Percentiles rank a stretch among this genome's conserved stretches.
Conservation (phyloP, 2,329 filamentous ascomycete genomes). For the Penicillium janthinellum region DNA sequence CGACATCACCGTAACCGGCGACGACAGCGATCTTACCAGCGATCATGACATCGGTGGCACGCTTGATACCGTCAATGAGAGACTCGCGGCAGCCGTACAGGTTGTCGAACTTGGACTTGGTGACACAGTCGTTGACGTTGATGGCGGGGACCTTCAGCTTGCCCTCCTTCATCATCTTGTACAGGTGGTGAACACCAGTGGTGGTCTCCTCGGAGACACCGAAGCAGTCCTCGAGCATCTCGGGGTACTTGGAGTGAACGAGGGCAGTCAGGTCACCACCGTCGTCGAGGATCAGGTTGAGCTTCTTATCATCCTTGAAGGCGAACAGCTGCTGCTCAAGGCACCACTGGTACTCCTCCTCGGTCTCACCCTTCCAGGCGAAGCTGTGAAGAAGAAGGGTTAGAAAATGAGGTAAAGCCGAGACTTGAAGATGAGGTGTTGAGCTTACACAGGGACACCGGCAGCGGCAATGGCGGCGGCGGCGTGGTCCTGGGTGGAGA, state of each 20-base stretch:
- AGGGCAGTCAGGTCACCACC: conserved; percentile 96
- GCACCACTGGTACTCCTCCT: conserved; percentile 99
- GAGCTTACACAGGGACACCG: conserved; percentile 75
- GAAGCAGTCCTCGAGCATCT: conserved; percentile 97
- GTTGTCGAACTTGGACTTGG: conserved; percentile 99
- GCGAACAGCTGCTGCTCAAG: conserved; percentile 93
- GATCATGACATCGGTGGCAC: conserved; percentile 99
- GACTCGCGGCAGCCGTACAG: conserved; percentile 99
- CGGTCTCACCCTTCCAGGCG: conserved; percentile 88
- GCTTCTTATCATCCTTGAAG: conserved; percentile 94
- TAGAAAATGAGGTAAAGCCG: not conserved
- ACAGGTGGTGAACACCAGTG: conserved; percentile 98
- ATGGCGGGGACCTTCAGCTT: conserved; percentile 90
- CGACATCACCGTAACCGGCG: conserved; percentile 97
- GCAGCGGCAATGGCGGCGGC: conserved; percentile 93
- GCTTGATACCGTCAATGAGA: conserved; percentile 99
- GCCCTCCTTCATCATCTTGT: conserved; percentile 93
- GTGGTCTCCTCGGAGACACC: conserved; percentile 99
- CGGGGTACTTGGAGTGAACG: conserved; percentile 97
- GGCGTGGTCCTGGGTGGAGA: conserved; percentile 98
- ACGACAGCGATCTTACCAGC: conserved; percentile 98
- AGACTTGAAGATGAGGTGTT: not conserved
- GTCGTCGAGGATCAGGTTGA: conserved; percentile 99
- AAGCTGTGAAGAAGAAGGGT: conserved; percentile 47
- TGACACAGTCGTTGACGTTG: conserved; percentile 99